Percentiles rank a stretch among this genome's conserved stretches.
Conservation (phyloP, 108 stramenopile genomes). For the Cyclotella cryptica region DNA sequence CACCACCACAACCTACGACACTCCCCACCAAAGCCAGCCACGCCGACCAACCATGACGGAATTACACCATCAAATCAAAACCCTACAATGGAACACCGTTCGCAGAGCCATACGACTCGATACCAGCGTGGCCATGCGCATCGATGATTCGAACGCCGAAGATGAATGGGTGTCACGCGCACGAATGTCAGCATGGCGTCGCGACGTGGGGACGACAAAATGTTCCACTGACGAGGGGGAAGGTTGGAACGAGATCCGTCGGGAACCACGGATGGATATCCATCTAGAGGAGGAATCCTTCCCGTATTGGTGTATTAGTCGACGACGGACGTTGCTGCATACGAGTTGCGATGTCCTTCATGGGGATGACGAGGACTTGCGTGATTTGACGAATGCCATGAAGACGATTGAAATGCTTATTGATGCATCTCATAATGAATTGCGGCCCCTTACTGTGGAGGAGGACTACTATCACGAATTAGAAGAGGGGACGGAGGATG, state of each 20-base stretch:
- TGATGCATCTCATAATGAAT: conserved; percentile 26
- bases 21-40: too few relatives aligned
- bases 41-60: background rate
- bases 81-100: conserved; percentile 22
- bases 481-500: background rate
- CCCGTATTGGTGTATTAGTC: too few relatives aligned
- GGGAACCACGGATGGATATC: too few relatives aligned
- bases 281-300: too few relatives aligned
- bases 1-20: too few relatives aligned
- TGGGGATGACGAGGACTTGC: too few relatives aligned
- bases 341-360: too few relatives aligned
- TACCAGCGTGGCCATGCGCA: conserved; percentile 31
- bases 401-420: conserved; percentile 30
- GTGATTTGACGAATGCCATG: too few relatives aligned
- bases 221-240: too few relatives aligned
- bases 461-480: conserved; percentile 2
- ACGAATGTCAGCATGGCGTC: background rate
- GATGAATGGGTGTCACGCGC: too few relatives aligned
- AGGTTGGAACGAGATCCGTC: too few relatives aligned
- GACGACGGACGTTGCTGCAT: background rate
- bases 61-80: background rate
- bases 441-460: background rate
- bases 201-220: background rate
- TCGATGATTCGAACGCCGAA: conserved; percentile 34
- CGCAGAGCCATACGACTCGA: conserved; percentile 24